phyloP scores from a whole-genome alignment of 345 rosid genomes.

The Anastatica hierochuntica region DNA sequence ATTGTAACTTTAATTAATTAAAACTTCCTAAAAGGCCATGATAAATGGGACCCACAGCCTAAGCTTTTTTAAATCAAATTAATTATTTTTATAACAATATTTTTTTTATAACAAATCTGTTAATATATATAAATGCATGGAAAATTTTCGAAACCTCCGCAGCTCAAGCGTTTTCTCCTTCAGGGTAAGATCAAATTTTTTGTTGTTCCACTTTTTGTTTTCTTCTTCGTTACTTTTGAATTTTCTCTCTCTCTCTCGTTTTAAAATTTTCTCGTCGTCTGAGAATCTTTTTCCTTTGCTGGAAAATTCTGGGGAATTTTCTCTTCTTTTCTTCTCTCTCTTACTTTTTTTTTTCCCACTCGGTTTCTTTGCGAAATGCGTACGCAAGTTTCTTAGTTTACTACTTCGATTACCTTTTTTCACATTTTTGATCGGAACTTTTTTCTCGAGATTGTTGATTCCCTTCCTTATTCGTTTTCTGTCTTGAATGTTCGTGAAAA shows the following conservation, averaged over 20 bases:
- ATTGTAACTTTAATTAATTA: too few species aligned
- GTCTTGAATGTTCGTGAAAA: too few species aligned
- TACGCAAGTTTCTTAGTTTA: conserved; percentile 21
- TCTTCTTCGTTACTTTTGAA: too few species aligned
- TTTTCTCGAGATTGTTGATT: conserved; percentile 1
- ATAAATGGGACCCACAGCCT: too few species aligned
- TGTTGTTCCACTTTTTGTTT: too few species aligned
- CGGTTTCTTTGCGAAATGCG: conserved; percentile 14
- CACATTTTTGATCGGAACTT: conserved; percentile 8
- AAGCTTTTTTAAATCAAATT: too few species aligned
- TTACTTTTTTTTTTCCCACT: conserved; percentile 12
- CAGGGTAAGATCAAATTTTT: conserved; percentile 24
- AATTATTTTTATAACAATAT: too few species aligned
- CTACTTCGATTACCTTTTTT: background rate
- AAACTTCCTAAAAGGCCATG: too few species aligned
- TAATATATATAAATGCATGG: conserved; percentile 23
- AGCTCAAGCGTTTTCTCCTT: conserved; percentile 23
- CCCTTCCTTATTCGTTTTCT: background rate
- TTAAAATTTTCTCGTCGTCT: conserved; percentile 1
- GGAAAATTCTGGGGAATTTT: background rate
- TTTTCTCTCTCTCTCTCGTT: background rate
- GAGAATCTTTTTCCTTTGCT: background rate
- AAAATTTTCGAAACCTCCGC: conserved; percentile 16
- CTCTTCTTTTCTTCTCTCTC: conserved; percentile 12
- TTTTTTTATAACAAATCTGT: too few species aligned